A percentile compares a stretch with the other conserved stretches of the same genome.
These are phyloP conservation scores for Monosporascus sp. DNA, from an alignment of 2,329 filamentous ascomycete genomes.

Conservation along the genomic window DNA sequence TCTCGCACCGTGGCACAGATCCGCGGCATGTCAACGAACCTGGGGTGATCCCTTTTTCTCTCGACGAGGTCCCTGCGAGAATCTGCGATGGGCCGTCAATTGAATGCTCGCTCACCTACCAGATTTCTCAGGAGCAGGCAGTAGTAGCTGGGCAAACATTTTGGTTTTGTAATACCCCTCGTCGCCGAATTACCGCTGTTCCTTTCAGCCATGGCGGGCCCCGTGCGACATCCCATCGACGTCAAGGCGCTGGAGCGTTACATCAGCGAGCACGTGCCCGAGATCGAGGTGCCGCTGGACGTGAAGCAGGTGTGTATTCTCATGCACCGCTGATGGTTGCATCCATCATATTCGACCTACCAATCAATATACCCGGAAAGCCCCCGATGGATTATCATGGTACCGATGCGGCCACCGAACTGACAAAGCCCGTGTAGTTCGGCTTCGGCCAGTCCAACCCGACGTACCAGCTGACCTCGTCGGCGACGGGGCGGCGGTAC, in stretches of 20 bases:
- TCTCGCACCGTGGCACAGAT: not conserved
- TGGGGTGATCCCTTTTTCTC: too few species aligned
- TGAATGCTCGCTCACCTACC: too few species aligned
- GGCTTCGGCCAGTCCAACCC: constrained; percentile 97
- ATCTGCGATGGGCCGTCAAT: too few species aligned
- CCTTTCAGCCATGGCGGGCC: constrained; percentile 63
- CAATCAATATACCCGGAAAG: too few species aligned
- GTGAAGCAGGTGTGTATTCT: constrained; percentile 70
- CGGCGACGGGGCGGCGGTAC: constrained; percentile 59
- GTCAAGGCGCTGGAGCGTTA: constrained; percentile 73
- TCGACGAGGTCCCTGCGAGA: too few species aligned
- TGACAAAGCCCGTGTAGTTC: constrained; percentile 53
- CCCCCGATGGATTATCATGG: not conserved
- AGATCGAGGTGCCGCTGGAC: constrained; percentile 76
- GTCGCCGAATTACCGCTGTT: not conserved
- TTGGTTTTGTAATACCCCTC: too few species aligned
- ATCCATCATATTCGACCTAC: too few species aligned
- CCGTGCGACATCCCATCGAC: constrained; percentile 86
- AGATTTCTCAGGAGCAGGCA: too few species aligned
- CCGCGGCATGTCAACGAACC: not conserved
- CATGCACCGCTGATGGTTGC: not conserved
- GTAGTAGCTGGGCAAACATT: too few species aligned
- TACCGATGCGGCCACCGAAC: not conserved
- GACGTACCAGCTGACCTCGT: constrained; percentile 82
- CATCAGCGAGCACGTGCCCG: constrained; percentile 70